Evolutionary conservation across 805 yeast genomes (phyloP).

Genomic region (Ogataea zsoltii): DNA sequence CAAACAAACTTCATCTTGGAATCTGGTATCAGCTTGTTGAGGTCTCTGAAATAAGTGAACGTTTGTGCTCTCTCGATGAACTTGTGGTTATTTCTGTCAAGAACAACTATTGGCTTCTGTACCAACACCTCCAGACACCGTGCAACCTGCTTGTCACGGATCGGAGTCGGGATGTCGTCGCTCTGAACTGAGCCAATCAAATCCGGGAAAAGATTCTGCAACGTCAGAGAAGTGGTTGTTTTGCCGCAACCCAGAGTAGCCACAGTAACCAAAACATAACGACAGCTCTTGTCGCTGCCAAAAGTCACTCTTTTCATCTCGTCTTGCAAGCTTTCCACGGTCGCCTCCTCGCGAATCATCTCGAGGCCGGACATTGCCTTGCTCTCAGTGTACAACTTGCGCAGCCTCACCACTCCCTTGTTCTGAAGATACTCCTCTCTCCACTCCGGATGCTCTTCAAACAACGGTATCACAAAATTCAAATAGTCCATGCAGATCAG

Average conservation of each 20-base stretch:
- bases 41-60: conserved; percentile 48
- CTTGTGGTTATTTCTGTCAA: conserved; percentile 85
- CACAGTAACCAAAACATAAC: conserved; percentile 73
- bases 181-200: conserved; percentile 77
- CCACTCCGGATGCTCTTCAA: conserved; percentile 49
- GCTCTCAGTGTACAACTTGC: conserved; percentile 61
- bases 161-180: conserved; percentile 61
- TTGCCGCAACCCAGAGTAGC: conserved; percentile 96
- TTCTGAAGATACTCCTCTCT: conserved; percentile 50
- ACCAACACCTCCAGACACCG: conserved; percentile 44
- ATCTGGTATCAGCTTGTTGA: conserved; percentile 46
- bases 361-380: conserved; percentile 61
- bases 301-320: conserved; percentile 24
- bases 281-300: conserved; percentile 40
- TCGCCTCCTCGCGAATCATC: conserved; percentile 45
- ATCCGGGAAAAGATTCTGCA: conserved; percentile 52
- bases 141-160: conserved; percentile 51
- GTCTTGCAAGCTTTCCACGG: conserved; percentile 33
- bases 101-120: conserved; percentile 53
- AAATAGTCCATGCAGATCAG: conserved; percentile 67
- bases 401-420: conserved; percentile 70
- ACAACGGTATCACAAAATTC: conserved; percentile 58
- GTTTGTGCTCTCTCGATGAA: conserved; percentile 67
- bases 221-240: conserved; percentile 72
- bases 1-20: conserved; percentile 60